These are phyloP conservation scores for Colletotrichum camelliae DNA, from an alignment of 2,329 filamentous ascomycete species.

Conservation along the genomic window DNA sequence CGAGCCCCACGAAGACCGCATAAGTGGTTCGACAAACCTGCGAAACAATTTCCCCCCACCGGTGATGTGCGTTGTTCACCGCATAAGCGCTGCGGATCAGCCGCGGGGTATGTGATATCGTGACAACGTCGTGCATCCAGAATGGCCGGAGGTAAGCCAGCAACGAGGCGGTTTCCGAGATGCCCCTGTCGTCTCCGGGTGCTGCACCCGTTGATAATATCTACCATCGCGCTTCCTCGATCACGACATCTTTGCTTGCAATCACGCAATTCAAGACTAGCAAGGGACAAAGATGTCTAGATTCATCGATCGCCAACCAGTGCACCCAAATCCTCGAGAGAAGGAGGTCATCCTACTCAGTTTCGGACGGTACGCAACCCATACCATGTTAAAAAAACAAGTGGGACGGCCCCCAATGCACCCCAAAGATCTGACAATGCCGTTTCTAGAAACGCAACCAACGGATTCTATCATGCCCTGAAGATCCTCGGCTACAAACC, in stretches of 20 bases:
- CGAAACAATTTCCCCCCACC: neutral
- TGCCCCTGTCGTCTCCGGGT: neutral
- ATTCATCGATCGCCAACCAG: conserved; percentile 37
- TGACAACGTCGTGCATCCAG: neutral
- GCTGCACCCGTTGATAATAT: neutral
- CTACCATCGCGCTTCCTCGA: neutral
- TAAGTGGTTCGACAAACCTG: neutral
- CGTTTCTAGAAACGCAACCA: conserved; percentile 35
- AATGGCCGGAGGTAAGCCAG: neutral
- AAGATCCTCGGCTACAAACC: conserved; percentile 38
- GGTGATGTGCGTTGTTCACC: neutral
- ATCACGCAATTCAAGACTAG: neutral
- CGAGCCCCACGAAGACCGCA: neutral
- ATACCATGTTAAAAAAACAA: neutral
- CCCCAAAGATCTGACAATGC: neutral
- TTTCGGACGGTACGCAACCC: conserved; percentile 35
- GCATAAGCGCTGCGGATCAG: neutral
- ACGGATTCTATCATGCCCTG: conserved; percentile 38
- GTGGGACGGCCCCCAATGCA: neutral
- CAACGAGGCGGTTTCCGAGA: neutral
- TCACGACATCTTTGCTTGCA: neutral
- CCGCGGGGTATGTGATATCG: neutral
- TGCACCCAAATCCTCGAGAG: conserved; percentile 31
- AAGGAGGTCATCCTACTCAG: conserved; percentile 42
- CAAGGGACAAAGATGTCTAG: conserved; percentile 33